These are phyloP conservation scores for Daldinia grandis DNA, from an alignment of 495 filamentous ascomycete genomes.

Conservation along the genomic window DNA sequence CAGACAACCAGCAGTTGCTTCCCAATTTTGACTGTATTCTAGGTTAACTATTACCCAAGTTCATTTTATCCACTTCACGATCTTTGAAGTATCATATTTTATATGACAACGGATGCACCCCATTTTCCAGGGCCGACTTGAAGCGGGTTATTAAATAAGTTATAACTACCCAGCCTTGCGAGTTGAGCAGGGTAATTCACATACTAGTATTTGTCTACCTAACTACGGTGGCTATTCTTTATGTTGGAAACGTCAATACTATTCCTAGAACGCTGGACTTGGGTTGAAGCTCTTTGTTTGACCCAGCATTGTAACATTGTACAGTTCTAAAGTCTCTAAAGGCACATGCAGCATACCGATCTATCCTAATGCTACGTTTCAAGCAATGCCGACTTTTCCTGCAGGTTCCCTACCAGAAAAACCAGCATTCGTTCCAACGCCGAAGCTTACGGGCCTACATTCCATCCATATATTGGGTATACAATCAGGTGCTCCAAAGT, in stretches of 20 bases:
- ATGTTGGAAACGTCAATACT: neutral
- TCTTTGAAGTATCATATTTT: no score
- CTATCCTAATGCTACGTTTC: constrained; percentile 1
- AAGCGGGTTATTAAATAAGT: no score
- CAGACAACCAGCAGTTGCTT: neutral
- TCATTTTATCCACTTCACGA: neutral
- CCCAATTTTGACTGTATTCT: neutral
- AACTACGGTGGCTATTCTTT: neutral
- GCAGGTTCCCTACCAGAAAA: neutral
- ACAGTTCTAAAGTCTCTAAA: neutral
- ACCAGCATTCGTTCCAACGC: neutral
- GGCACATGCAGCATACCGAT: neutral
- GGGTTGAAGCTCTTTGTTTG: neutral
- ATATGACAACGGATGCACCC: no score
- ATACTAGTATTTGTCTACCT: neutral
- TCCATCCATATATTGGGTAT: no score
- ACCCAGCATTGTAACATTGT: neutral
- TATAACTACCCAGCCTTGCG: no score
- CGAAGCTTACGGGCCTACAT: neutral
- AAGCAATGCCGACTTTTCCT: neutral
- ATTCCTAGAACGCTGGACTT: neutral
- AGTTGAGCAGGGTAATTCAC: neutral
- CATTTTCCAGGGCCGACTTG: no score
- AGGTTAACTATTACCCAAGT: neutral
- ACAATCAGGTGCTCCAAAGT: no score